A percentile compares a stretch with the other conserved stretches of the same genome.
Conservation (phyloP, 768 basidiomycete species). For the Strobilomyces confusus region DNA sequence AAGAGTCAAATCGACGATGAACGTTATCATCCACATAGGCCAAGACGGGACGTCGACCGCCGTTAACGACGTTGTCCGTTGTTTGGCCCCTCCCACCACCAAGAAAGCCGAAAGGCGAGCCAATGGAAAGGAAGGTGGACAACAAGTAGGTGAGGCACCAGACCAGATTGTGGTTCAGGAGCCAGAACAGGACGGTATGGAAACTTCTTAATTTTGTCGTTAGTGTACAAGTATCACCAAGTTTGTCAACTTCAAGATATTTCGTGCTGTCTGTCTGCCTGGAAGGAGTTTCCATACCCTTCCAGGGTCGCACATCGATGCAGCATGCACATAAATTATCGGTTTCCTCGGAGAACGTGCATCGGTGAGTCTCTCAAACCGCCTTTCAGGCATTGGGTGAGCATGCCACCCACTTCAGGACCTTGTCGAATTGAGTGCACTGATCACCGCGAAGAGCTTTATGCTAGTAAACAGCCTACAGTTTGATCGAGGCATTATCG, state of each 20-base stretch:
- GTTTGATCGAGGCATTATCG: not conserved
- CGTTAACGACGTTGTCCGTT: slow-evolving; percentile 4
- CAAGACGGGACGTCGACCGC: slow-evolving; percentile 44
- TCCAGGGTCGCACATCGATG: not conserved
- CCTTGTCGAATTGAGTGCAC: not conserved
- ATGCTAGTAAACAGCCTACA: not conserved
- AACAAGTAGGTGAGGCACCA: slow-evolving; percentile 3
- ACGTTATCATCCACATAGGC: slow-evolving; percentile 57
- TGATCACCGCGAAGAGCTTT: not conserved
- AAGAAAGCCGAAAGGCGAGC: slow-evolving; percentile 6
- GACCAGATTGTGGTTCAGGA: slow-evolving; percentile 37
- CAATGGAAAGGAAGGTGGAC: slow-evolving; percentile 6
- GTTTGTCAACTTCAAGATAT: not conserved
- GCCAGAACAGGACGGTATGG: slow-evolving; percentile 43
- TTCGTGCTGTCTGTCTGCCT: not conserved
- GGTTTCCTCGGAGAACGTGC: not conserved
- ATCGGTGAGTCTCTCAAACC: not conserved
- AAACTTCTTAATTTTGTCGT: slow-evolving; percentile 17
- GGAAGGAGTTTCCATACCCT: not conserved
- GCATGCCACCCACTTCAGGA: not conserved
- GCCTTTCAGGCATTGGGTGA: slow-evolving; percentile 3
- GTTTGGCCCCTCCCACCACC: not conserved
- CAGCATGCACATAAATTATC: not conserved
- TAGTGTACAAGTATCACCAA: not conserved
- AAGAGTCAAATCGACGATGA: slow-evolving; percentile 67